A percentile compares a stretch with the other conserved stretches of the same genome.
phyloP scores from a whole-genome alignment of 202 grass and related monocot genomes.

The Digitaria exilis region DNA sequence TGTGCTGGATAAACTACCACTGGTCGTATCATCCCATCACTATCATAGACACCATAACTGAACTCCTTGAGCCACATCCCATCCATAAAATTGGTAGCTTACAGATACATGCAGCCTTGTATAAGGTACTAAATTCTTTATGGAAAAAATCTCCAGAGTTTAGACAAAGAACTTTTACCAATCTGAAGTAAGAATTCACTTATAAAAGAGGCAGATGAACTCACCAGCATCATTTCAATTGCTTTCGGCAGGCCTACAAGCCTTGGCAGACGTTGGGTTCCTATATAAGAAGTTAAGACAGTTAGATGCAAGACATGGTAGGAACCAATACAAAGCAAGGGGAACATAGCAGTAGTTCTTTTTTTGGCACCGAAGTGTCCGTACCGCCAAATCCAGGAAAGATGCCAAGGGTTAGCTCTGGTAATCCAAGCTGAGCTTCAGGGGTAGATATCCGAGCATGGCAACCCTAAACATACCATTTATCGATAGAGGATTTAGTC shows the following conservation, averaged over 20 bases:
- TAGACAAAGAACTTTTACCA: neutral
- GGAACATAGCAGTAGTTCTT: neutral
- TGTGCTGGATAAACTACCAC: neutral
- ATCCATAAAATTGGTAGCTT: neutral
- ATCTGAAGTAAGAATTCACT: neutral
- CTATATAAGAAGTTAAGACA: slow-evolving; percentile 50
- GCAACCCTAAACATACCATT: slow-evolving; percentile 60
- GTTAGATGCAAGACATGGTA: slow-evolving; percentile 27
- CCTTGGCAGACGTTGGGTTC: slow-evolving; percentile 94
- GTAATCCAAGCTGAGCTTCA: slow-evolving; percentile 92
- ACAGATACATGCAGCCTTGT: neutral
- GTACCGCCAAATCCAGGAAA: slow-evolving; percentile 98
- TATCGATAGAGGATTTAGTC: slow-evolving; percentile 22
- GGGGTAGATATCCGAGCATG: slow-evolving; percentile 95
- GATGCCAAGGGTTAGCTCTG: slow-evolving; percentile 91
- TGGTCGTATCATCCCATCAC: neutral
- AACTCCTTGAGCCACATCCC: neutral
- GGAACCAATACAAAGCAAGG: slow-evolving; percentile 29
- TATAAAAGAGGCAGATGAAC: slow-evolving; percentile 31
- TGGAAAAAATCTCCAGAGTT: neutral
- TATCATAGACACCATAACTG: neutral
- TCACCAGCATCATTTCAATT: slow-evolving; percentile 96
- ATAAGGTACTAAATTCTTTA: neutral
- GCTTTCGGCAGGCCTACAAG: slow-evolving; percentile 97
- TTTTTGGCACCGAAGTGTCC: slow-evolving; percentile 26